Conservation (phyloP, 2,329 filamentous ascomycete species). For the Alternaria infectoria region DNA sequence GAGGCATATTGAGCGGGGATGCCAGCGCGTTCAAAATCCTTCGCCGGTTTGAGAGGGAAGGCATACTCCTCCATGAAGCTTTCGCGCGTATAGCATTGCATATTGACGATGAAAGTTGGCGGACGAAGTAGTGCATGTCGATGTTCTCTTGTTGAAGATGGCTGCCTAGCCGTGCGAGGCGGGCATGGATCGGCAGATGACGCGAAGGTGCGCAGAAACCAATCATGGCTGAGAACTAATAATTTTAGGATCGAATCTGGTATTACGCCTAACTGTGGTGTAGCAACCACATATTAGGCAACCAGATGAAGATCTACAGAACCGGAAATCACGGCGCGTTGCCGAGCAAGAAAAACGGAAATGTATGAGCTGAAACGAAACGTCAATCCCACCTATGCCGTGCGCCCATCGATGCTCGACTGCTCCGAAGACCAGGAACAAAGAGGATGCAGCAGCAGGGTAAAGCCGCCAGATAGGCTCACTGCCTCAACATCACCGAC, state of each 20-base stretch:
- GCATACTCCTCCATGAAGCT: constrained; percentile 19
- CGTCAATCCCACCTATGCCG: constrained; percentile 35
- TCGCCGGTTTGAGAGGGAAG: constrained; percentile 18
- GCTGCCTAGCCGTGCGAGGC: constrained; percentile 13
- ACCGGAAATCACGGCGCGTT: background rate
- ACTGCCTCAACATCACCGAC: constrained; percentile 14
- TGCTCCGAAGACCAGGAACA: constrained; percentile 17
- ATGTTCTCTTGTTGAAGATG: background rate
- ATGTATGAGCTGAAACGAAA: constrained; percentile 46
- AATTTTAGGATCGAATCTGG: background rate
- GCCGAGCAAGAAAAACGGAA: background rate
- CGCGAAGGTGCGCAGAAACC: background rate
- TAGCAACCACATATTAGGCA: background rate
- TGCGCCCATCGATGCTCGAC: constrained; percentile 33
- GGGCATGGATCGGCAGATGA: constrained; percentile 16
- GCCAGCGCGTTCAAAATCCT: constrained; percentile 21
- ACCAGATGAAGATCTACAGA: background rate
- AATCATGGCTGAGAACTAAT: background rate
- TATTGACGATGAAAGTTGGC: background rate
- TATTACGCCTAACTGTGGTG: background rate
- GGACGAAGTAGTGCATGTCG: background rate
- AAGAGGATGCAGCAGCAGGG: constrained; percentile 33
- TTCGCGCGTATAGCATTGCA: constrained; percentile 8
- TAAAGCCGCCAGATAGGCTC: constrained; percentile 44
- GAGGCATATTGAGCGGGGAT: constrained; percentile 19